Percentiles rank a stretch among this genome's conserved stretches.
Evolutionary conservation across 208 protist genomes (phyloP).

Genomic region (Spongospora subterranea): DNA sequence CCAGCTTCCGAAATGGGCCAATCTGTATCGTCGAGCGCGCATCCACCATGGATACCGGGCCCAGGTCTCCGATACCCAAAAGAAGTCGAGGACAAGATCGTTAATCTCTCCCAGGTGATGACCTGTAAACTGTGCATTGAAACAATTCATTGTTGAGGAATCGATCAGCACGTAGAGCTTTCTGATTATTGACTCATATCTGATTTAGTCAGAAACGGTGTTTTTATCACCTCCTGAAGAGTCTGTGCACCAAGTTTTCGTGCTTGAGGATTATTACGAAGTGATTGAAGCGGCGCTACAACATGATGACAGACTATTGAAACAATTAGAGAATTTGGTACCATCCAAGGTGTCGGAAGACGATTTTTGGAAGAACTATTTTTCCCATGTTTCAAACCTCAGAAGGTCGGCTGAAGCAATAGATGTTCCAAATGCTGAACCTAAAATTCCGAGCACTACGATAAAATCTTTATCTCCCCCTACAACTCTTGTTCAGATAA

Average conservation of each 20-base stretch:
- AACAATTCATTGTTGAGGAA: too few relatives aligned
- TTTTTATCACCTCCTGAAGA: conserved; percentile 9
- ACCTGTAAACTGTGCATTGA: too few relatives aligned
- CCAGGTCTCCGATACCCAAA: not conserved
- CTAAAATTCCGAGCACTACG: not conserved
- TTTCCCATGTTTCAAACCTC: not conserved
- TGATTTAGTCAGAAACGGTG: not conserved
- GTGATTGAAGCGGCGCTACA: conserved; percentile 40
- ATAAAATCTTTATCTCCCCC: not conserved
- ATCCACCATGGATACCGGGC: conserved; percentile 5
- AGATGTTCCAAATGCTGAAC: not conserved
- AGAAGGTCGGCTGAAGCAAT: not conserved
- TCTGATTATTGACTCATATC: not conserved
- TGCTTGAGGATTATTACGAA: conserved; percentile 39
- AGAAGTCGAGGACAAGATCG: not conserved
- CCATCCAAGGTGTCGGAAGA: not conserved
- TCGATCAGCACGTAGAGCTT: too few relatives aligned
- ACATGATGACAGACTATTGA: not conserved
- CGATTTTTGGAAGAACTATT: conserved; percentile 25
- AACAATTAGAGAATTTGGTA: not conserved
- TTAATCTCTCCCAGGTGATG: not conserved
- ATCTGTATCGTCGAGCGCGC: not conserved
- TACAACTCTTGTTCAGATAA: not conserved
- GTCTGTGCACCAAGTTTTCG: not conserved
- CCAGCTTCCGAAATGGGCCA: conserved; percentile 4